Base-by-base conservation (phyloP, 176 grass and related monocot genomes). In the Hordeum marinum region DNA sequence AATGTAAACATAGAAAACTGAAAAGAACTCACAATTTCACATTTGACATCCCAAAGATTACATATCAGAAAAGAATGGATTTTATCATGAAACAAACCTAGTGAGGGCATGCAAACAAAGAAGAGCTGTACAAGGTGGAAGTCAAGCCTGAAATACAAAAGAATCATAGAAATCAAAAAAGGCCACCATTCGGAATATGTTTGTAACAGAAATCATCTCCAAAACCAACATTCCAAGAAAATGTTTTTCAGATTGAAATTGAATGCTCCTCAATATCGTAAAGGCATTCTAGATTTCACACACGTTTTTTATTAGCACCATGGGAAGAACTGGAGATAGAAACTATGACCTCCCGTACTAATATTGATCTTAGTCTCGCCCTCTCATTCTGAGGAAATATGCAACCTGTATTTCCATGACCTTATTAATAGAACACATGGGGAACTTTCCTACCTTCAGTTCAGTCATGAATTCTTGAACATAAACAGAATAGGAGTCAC, bases 41-140 rank as follows among this genome's bases (percentile, higher is more conserved):
- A 84, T 40, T 32, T 57, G 9, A 5, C n/a, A 27, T 29, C 59
- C n/a, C 12, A 72, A 81, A 59, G n/a, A 64, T 15, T 27, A 68
- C 25, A 24, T 2, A 43, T 45, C 35, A 26, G 20, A 85, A 66
- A 87, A 8, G 18, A 63, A 79, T 46, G 2, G 18, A 15, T 36
- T 81, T 77, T 87, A 35, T 62, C 41, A 83, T 42, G 7, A 63
- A 73, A 77, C 45, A 41, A 87, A 98, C 95, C 95, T 95, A 98
- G 80, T 39, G 95, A 98, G 63, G 95, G 95, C 85, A 98, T 79
- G 80, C 92, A 98, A 61, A 70, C 92, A 78, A 98, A 98, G 89
- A 98, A 98, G 29, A 98, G 89, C 73, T 98, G 95, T 83, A 98
- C 95, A 78, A 98, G 84, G 83, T 98, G 95, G 86, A 98, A 98